Base-by-base conservation (phyloP, 257 asterid species). In the Eucommia ulmoides region DNA sequence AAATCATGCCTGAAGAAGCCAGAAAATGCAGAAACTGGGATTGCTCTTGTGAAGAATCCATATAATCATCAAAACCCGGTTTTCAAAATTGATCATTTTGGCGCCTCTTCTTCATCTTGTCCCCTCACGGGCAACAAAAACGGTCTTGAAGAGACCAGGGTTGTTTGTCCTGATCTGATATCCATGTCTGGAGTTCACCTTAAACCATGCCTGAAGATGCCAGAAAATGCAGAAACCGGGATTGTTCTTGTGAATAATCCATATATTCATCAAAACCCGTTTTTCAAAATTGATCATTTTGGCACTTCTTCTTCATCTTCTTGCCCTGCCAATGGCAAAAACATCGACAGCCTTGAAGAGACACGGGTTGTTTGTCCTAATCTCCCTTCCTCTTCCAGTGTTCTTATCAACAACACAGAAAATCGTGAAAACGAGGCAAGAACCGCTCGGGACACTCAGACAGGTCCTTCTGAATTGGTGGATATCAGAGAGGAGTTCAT, bases 171-270 rank as follows among this genome's bases (percentile, higher is more conserved):
- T 52, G 22, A 22, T 59, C 15, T 71, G 41, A 59, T 38, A 57
- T 3, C 50, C 20, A 17, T 58, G 19, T 16, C 66, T 15, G 33
- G 45, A 7, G 54, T 20, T 51, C 95, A 81, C 73, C 80, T 79
- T 12, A 88, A 84, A 55, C 84, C 97, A 7, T 61, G 74, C 67
- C 80, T 88, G 25, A 88, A 84, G 79, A 84, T 65, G 68, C 67
- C 78, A 22, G 22, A 76, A 1, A 64, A 65, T 20, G 95, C 82
- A 17, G 97, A 88, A 42, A 65, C 63, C 2, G 41, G 53, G 14
- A 76, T 35, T 71, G 75, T 50, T 49, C 78, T 14, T 86, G 97
- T 54, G 97, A 84, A 65, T 84, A 82, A 68, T 88, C 84, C 65
- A 56, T 76, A 52, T 75, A 69, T 58, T 67, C 60, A 50, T 62